Percentiles rank a stretch among this genome's conserved stretches.
These are phyloP conservation scores for Geosmithia putterillii DNA, from an alignment of 2,329 filamentous ascomycete genomes.

Conservation along the genomic window DNA sequence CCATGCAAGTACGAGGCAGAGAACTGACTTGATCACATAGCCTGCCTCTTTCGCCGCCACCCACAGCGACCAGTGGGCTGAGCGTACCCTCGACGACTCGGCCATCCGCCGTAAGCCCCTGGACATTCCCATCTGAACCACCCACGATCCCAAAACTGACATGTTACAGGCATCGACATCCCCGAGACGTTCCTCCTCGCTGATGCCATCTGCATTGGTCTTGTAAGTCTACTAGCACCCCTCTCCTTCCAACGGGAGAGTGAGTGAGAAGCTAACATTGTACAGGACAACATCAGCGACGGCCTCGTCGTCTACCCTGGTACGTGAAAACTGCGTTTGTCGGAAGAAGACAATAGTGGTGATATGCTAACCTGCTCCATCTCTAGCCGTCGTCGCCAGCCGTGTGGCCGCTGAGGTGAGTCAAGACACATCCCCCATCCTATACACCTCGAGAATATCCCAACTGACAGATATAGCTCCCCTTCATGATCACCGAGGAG, in stretches of 20 bases:
- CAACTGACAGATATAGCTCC: constrained; percentile 69
- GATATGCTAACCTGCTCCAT: neutral
- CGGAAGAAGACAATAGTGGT: neutral
- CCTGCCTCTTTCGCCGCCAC: constrained; percentile 18
- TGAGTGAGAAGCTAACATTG: neutral
- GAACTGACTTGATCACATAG: constrained; percentile 10
- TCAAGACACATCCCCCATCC: neutral
- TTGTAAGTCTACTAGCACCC: constrained; percentile 13
- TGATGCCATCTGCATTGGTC: constrained; percentile 53
- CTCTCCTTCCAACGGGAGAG: too few species aligned
- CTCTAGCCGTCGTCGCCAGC: neutral
- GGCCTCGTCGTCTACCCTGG: constrained; percentile 67
- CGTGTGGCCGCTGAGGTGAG: constrained; percentile 1
- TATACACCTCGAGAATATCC: too few species aligned
- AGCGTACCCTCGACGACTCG: constrained; percentile 66
- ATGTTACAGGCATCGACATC: constrained; percentile 48
- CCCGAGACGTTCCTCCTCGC: constrained; percentile 56
- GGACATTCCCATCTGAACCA: neutral
- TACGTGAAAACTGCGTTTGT: neutral
- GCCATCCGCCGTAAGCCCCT: constrained; percentile 44
- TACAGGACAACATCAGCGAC: constrained; percentile 48
- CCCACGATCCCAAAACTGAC: constrained; percentile 1
- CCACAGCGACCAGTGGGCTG: constrained; percentile 30
- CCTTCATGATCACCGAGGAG: constrained; percentile 63
- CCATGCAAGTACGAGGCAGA: neutral